These are phyloP conservation scores for Hyparrhenia diplandra DNA, from an alignment of 176 grass and related monocot species.

Conservation along the genomic window DNA sequence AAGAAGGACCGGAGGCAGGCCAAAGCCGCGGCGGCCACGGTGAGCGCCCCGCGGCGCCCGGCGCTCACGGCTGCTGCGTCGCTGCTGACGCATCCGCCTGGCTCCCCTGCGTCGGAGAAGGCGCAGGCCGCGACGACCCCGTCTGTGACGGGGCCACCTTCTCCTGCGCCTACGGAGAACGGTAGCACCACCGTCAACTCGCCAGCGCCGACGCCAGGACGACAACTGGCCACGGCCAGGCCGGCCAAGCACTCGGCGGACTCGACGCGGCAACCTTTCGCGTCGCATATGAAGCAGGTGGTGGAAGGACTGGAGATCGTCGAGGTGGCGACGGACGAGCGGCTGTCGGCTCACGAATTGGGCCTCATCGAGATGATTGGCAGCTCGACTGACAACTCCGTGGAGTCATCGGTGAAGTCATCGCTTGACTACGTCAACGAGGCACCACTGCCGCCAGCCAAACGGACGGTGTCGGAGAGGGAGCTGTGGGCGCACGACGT, in stretches of 20 bases:
- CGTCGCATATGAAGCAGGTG: constrained; percentile 10
- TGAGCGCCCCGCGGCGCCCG: background rate
- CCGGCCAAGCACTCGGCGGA: background rate
- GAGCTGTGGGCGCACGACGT: constrained; percentile 42
- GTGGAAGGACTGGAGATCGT: constrained; percentile 50
- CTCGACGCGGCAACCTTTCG: constrained; percentile 10
- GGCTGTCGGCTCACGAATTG: constrained; percentile 35
- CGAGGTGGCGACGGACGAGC: constrained; percentile 34
- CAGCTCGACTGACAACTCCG: constrained; percentile 29
- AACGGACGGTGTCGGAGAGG: background rate
- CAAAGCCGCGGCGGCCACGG: background rate
- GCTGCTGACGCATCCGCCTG: constrained; percentile 33
- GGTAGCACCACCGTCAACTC: constrained; percentile 2
- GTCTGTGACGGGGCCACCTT: constrained; percentile 27
- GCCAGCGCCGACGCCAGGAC: constrained; percentile 17
- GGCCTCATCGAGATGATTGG: constrained; percentile 49
- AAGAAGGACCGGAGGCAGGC: constrained; percentile 36
- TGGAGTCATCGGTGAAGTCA: constrained; percentile 33
- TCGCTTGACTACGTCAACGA: constrained; percentile 34
- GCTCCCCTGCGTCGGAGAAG: constrained; percentile 24
- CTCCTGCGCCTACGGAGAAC: constrained; percentile 30
- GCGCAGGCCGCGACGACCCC: background rate
- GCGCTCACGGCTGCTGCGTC: constrained; percentile 41
- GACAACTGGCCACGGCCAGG: background rate
- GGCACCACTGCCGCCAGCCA: background rate